Evolutionary conservation across 2,329 filamentous ascomycete species (phyloP), one percentile per base, ranked within the genome.

Genomic region (Chrysoporthe cubensis): DNA sequence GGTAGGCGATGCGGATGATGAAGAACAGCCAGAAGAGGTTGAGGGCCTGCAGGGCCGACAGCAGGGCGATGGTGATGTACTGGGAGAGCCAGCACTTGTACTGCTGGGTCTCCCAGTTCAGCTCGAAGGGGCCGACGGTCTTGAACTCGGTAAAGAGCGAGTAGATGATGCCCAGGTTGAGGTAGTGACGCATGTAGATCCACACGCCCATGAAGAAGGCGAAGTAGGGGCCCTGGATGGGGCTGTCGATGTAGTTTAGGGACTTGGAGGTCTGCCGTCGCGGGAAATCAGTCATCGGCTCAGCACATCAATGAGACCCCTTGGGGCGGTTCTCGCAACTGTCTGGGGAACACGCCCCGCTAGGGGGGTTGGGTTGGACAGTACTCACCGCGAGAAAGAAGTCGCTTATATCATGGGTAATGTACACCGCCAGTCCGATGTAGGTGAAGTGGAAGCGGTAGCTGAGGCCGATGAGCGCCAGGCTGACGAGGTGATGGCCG

Each of bases 371-470:
- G n/a, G n/a, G n/a, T n/a, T n/a, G n/a, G n/a, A n/a, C n/a, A n/a
- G n/a, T n/a, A 81, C 90, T 80, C 87, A 94, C 92, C 48, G 95
- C 94, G 57, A 97, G 86, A 87, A 97, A 97, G 81, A 97, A 97
- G 79, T 97, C 94, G 69, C 90, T 94, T 70, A 97, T 92, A 76
- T 98, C 94, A 79, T 97, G 93, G 11, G 94, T 97, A 70, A 96
- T 93, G 80, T 97, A 98, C 44, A 98, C 93, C 26, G 93, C 92
- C 66, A 97, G 81, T 37, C 94, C 94, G 78, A 98, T 96, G 80
- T 97, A 95, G 26, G 94, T 96, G 79, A 97, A 98, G 80, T 98
- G 94, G 84, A 97, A 98, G 70, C 93, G 89, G 81, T 97, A 98
- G 82, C 92, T 96, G 75, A 95, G 82, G 68, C 81, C 90, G 73